Evolutionary conservation across 768 basidiomycete species (phyloP), one percentile per base, ranked within the genome.

Genomic region (Tricholoma flavovirens): DNA sequence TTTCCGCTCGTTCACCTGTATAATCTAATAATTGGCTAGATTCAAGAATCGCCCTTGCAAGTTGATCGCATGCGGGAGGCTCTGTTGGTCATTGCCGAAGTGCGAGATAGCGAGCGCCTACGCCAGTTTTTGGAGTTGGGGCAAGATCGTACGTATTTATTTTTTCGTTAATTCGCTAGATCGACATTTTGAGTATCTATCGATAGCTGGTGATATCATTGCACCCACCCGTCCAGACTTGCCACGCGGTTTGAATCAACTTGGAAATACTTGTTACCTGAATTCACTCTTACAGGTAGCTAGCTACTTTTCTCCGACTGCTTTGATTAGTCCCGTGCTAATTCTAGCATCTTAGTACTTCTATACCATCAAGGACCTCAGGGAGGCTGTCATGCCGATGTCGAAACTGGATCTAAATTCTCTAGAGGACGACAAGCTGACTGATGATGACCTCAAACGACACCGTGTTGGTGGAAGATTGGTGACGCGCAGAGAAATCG

Each of bases 281-380:
- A 93, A 92, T 65, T 93, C 88, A 35, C 74, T 89, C 54, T 73
- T 89, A 15, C 89, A 86, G 75, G 88, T 83, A 63, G 29, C 24
- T 48, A n/a, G 6, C 26, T 8, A 66, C 60, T 19, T 10, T 42
- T 56, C 35, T 43, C 10, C 26, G 26, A 29, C 12, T 48, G 40
- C 32, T 38, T 40, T 49, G n/a, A 38, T 51, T 19, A 22, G 30
- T n/a, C 21, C 38, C 17, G 46, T 38, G 22, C 15, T 45, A 21
- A 22, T 54, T 7, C 57, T 49, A 43, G 30, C 15, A 55, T 49
- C 51, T 9, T 66, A 96, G 88, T 97, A 96, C 68, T 95, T 97
- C 68, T 96, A 93, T 68, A 96, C 93, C n/a, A 93, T 97, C 70
- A 88, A 83, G 65, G 90, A 94, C 33, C 80, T 97, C 24, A 81